These are phyloP conservation scores for Collybia sp. DNA, from an alignment of 768 basidiomycete species.

Conservation along the genomic window DNA sequence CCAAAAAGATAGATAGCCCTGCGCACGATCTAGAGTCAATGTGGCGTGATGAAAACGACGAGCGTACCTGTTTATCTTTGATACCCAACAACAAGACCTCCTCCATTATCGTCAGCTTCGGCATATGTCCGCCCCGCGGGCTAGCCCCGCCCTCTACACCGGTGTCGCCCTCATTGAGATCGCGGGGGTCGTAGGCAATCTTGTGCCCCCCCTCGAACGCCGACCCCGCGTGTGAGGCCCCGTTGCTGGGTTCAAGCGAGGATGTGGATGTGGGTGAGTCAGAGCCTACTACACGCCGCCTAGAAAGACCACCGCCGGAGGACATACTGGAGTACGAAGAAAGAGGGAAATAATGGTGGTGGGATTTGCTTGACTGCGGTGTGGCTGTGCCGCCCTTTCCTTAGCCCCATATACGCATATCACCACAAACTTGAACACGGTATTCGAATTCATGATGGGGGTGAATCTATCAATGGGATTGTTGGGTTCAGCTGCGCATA, in stretches of 20 bases:
- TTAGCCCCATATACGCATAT: too few species aligned
- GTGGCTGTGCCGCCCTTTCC: too few species aligned
- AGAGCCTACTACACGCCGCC: constrained; percentile 46
- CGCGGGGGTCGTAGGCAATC: constrained; percentile 92
- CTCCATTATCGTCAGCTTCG: constrained; percentile 92
- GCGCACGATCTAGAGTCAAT: constrained; percentile 2
- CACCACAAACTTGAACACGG: too few species aligned
- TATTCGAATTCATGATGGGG: too few species aligned
- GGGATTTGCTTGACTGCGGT: too few species aligned
- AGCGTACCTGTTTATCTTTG: constrained; percentile 89
- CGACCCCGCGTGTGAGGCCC: constrained; percentile 60
- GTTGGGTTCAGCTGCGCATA: too few species aligned
- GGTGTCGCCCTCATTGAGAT: constrained; percentile 62
- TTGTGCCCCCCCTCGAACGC: constrained; percentile 85
- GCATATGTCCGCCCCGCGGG: constrained; percentile 66
- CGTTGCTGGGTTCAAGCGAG: constrained; percentile 11
- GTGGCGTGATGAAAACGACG: constrained; percentile 1
- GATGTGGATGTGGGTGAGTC: constrained; percentile 26
- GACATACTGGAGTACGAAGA: constrained; percentile 28
- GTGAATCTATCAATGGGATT: too few species aligned
- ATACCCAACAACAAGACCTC: constrained; percentile 91
- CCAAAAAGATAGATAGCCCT: constrained; percentile 97
- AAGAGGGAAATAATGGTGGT: too few species aligned
- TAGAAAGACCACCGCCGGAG: constrained; percentile 44
- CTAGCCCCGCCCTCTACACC: constrained; percentile 40